These are phyloP conservation scores for Gentiana dahurica DNA, from an alignment of 257 asterid genomes.

Conservation along the genomic window DNA sequence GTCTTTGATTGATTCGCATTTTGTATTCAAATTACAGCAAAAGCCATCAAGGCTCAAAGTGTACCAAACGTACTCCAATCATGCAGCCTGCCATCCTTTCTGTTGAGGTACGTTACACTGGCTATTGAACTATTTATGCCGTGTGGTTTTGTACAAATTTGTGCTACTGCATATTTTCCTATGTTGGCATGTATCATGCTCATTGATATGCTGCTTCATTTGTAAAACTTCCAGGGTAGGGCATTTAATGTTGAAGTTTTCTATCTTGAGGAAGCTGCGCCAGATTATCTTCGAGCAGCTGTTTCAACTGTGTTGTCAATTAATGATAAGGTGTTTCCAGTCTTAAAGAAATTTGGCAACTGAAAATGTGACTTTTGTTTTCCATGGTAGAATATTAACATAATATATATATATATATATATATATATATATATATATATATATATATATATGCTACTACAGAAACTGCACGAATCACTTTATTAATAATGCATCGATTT, in stretches of 20 bases:
- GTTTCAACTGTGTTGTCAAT: conserved; percentile 73
- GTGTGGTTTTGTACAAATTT: not conserved
- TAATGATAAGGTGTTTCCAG: conserved; percentile 53
- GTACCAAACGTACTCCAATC: conserved; percentile 40
- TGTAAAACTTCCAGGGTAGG: conserved; percentile 55
- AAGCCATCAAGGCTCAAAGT: conserved; percentile 39
- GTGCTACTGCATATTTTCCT: conserved; percentile 2
- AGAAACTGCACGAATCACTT: no score
- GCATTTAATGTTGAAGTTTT: conserved; percentile 71
- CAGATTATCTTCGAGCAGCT: conserved; percentile 72
- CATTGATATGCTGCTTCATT: conserved; percentile 5
- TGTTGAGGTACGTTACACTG: conserved; percentile 53
- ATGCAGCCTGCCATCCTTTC: conserved; percentile 81
- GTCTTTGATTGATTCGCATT: conserved; percentile 4
- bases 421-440: no score
- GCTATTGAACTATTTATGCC: not conserved
- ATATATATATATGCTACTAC: no score
- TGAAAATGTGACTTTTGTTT: no score
- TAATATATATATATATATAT: no score
- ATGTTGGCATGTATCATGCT: not conserved
- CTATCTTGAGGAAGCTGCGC: conserved; percentile 76
- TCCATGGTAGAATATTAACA: no score
- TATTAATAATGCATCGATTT: not conserved
- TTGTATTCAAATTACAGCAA: conserved; percentile 27
- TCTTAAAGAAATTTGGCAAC: not conserved